Percentiles rank a stretch among this genome's conserved stretches.
Conservation (phyloP, 495 filamentous ascomycete species). For the Aspergillus nidulans region DNA sequence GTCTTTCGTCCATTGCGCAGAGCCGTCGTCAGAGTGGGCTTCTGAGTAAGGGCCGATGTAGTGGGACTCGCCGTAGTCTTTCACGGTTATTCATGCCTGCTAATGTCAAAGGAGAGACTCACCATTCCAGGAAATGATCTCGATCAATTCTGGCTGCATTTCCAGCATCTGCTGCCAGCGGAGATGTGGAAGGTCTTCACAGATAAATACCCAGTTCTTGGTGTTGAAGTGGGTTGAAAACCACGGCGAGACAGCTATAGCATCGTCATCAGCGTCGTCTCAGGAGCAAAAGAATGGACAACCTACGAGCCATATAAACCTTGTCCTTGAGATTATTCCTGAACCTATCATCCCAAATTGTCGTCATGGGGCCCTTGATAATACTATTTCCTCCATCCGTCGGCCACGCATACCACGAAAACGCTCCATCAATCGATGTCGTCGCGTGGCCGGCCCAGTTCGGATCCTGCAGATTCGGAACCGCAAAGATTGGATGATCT, state of each 20-base stretch:
- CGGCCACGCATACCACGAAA: constrained; percentile 32
- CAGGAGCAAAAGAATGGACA: neutral
- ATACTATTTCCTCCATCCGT: constrained; percentile 31
- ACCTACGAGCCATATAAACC: constrained; percentile 36
- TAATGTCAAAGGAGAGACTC: neutral
- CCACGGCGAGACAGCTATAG: constrained; percentile 32
- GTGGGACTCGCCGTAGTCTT: constrained; percentile 57
- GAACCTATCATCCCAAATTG: constrained; percentile 27
- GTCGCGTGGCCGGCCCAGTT: neutral
- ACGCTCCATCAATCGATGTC: constrained; percentile 20
- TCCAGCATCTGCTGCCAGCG: constrained; percentile 52
- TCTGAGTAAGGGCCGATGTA: constrained; percentile 44
- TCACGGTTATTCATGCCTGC: neutral
- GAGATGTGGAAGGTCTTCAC: constrained; percentile 37
- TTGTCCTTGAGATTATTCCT: constrained; percentile 8
- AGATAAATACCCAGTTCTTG: constrained; percentile 54
- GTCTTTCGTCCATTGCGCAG: constrained; percentile 54
- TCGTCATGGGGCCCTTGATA: constrained; percentile 26
- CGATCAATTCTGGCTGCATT: constrained; percentile 44
- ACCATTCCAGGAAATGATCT: constrained; percentile 62
- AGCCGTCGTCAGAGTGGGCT: constrained; percentile 51
- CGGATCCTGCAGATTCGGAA: constrained; percentile 29
- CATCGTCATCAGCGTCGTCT: neutral
- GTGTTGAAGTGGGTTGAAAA: constrained; percentile 43
- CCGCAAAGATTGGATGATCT: constrained; percentile 19